Conservation (phyloP, 768 basidiomycete species). For the Suillus fuscotomentosus region DNA sequence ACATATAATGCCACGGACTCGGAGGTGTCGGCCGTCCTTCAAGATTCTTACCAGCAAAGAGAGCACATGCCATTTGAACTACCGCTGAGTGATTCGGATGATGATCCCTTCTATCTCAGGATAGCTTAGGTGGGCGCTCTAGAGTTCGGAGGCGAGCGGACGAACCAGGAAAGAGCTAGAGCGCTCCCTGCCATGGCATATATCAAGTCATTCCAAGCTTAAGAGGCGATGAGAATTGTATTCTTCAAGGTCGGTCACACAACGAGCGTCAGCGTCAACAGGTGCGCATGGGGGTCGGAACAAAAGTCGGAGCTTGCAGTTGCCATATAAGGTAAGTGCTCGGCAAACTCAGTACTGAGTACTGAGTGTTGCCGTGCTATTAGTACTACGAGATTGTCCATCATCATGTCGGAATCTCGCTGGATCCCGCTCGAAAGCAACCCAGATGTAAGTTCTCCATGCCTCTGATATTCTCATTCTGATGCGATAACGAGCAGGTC, state of each 20-base stretch:
- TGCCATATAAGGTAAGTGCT: background rate
- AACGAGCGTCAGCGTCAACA: background rate
- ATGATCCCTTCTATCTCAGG: background rate
- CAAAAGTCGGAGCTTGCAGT: background rate
- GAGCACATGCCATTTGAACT: background rate
- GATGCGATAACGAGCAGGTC: conserved; percentile 18
- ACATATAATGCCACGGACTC: background rate
- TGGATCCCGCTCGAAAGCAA: conserved; percentile 87
- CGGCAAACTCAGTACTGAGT: too few species aligned
- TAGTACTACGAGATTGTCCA: conserved; percentile 5
- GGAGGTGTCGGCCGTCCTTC: background rate
- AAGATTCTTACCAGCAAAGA: background rate
- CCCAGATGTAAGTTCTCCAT: conserved; percentile 42
- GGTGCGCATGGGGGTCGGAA: background rate
- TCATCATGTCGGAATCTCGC: conserved; percentile 27
- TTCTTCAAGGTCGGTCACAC: background rate
- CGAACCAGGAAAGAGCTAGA: too few species aligned
- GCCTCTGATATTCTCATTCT: conserved; percentile 6
- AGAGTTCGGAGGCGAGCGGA: too few species aligned
- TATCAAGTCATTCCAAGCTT: background rate
- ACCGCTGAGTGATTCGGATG: background rate
- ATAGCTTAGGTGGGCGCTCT: background rate
- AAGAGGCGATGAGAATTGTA: background rate
- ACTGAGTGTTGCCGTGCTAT: background rate
- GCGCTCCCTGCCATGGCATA: background rate